Conservation (phyloP, 441 rosid genomes). For the Bruguiera hainesii region DNA sequence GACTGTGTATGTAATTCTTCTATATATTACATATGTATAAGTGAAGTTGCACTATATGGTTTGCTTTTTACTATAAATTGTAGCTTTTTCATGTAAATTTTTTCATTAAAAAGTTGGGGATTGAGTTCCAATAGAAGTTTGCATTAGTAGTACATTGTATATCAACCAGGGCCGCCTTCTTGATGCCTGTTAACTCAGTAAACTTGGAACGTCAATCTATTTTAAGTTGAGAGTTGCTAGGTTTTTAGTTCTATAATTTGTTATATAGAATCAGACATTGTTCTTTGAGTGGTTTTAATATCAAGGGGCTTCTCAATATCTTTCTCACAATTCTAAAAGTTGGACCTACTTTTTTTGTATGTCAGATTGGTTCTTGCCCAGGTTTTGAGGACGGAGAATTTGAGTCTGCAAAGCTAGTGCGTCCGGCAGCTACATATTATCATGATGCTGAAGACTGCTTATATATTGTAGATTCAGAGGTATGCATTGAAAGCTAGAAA, state of each 20-base stretch:
- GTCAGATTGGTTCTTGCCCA: slow-evolving; percentile 94
- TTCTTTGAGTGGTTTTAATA: too few relatives aligned
- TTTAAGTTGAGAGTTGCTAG: too few relatives aligned
- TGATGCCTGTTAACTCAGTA: too few relatives aligned
- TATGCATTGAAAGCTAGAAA: slow-evolving; percentile 29
- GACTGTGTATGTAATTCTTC: slow-evolving; percentile 62
- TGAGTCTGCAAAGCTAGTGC: slow-evolving; percentile 75
- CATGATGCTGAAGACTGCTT: slow-evolving; percentile 69
- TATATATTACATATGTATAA: slow-evolving; percentile 3
- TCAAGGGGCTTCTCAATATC: too few relatives aligned
- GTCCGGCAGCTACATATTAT: slow-evolving; percentile 80
- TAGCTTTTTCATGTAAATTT: too few relatives aligned
- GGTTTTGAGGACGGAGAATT: slow-evolving; percentile 99
- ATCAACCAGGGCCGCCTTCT: too few relatives aligned
- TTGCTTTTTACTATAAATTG: background rate
- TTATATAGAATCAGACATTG: too few relatives aligned
- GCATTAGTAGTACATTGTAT: too few relatives aligned
- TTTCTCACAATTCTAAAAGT: slow-evolving; percentile 26
- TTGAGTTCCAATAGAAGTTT: too few relatives aligned
- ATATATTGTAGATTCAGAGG: slow-evolving; percentile 92
- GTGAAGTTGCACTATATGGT: background rate
- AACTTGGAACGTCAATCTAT: too few relatives aligned
- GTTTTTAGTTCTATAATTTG: too few relatives aligned
- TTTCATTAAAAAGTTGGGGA: too few relatives aligned
- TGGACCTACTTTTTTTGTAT: slow-evolving; percentile 37